Percentiles rank a stretch among this genome's conserved stretches.
Evolutionary conservation across 108 stramenopile species (phyloP).

Genomic region (Hondaea fermentalgiana): DNA sequence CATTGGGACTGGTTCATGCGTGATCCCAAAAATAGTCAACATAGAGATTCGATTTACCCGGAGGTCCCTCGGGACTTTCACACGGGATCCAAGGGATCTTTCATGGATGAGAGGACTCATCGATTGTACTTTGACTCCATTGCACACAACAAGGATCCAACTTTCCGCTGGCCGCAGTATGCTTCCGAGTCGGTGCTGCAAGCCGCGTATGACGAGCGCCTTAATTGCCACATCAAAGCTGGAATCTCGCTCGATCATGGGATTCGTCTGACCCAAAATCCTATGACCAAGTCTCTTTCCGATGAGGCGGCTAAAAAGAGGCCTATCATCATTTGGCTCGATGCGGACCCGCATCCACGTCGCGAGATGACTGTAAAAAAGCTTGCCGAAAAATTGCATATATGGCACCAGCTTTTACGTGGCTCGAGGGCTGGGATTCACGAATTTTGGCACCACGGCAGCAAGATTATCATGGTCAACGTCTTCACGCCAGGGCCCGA

Average conservation of each 20-base stretch:
- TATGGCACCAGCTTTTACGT: conserved; percentile 51
- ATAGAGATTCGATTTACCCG: conserved; percentile 43
- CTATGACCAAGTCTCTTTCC: not conserved
- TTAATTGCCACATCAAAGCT: not conserved
- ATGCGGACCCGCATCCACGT: not conserved
- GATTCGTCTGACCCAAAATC: not conserved
- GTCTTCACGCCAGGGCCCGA: not conserved
- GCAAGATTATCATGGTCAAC: conserved; percentile 20
- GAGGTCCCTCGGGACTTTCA: conserved; percentile 48
- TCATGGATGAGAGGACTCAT: conserved; percentile 46
- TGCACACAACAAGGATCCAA: conserved; percentile 23
- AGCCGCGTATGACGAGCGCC: conserved; percentile 16
- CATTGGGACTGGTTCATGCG: conserved; percentile 61
- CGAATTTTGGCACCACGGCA: conserved; percentile 10
- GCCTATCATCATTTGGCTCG: not conserved
- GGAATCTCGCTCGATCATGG: not conserved
- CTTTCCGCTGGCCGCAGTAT: conserved; percentile 29
- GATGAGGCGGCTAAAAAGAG: not conserved
- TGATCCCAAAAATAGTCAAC: conserved; percentile 14
- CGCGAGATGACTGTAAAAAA: conserved; percentile 23
- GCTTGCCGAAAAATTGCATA: conserved; percentile 26
- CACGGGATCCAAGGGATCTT: conserved; percentile 50
- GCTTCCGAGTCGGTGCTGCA: not conserved
- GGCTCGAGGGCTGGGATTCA: conserved; percentile 26
- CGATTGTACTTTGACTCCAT: conserved; percentile 43